Evolutionary conservation across 192 early-diverging fungal genomes (phyloP), one percentile per base, ranked within the genome.

Genomic region (Umbelopsis isabellina): DNA sequence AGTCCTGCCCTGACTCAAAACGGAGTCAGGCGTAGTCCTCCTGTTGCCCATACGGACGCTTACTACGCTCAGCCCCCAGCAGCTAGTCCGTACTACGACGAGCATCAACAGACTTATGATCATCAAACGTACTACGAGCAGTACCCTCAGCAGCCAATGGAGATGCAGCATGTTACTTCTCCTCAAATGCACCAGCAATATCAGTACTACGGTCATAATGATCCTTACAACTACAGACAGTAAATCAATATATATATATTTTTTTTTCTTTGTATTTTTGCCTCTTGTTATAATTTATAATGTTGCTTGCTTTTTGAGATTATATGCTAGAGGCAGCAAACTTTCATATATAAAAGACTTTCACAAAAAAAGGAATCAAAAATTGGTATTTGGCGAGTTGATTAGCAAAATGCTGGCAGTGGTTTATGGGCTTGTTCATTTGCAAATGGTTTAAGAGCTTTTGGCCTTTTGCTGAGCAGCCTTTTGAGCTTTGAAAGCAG

Each of bases 401-500:
- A 61, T 61, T 27, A 7, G 55, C 7, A 58, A 5, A 33, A 25
- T 1, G 21, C 10, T 27, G 27, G 27, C 10, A 55, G 30, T 33
- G 15, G 15, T 55, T 13, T 7, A n/a, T n/a, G 9, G 27, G 4
- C 10, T 12, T 22, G 30, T 25, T 55, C 15, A 7, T 52, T 10
- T 3, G 10, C 3, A 22, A 21, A 27, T n/a, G 2, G 2, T 35
- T 61, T 35, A 61, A 5, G 27, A 25, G 0, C 27, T 10, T 30
- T 61, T 61, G 13, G 16, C 33, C 55, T 61, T 61, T 35, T 61
- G 30, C 18, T 61, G 55, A 13, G 55, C 23, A 4, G 68, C 71
- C 27, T 80, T 66, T 73, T 75, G 73, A 37, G 82, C 83, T 30
- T 71, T 71, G 67, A 83, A 87, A 41, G 75, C 82, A 20, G 77